phyloP scores from a whole-genome alignment of 257 asterid genomes.

The Solanum dulcamara region DNA sequence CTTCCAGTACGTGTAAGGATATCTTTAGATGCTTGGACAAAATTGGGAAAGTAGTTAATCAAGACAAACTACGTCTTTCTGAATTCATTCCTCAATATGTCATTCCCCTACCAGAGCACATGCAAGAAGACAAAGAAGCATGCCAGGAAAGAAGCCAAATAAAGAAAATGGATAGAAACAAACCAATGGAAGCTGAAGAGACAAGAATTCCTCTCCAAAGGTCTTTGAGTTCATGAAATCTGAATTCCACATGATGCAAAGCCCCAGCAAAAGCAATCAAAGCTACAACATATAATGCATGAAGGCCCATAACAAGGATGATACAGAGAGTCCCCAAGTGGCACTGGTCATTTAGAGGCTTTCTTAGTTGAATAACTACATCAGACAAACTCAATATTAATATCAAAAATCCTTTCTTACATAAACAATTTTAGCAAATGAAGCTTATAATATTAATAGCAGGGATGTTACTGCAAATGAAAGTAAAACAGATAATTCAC shows the following conservation, averaged over 20 bases:
- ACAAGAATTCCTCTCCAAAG: slow-evolving; percentile 81
- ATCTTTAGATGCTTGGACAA: neutral
- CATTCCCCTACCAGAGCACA: neutral
- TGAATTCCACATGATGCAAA: slow-evolving; percentile 62
- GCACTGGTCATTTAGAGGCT: slow-evolving; percentile 69
- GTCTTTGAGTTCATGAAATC: slow-evolving; percentile 79
- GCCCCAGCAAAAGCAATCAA: slow-evolving; percentile 66
- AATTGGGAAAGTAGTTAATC: neutral
- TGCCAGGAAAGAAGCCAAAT: neutral
- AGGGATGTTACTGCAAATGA: neutral
- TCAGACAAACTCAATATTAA: neutral
- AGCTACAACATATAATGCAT: slow-evolving; percentile 54
- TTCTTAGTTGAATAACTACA: slow-evolving; percentile 52
- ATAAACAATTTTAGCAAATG: neutral
- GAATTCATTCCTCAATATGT: neutral
- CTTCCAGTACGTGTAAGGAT: neutral
- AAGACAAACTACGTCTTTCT: neutral
- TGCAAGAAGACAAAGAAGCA: neutral
- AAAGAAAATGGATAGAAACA: neutral
- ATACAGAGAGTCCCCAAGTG: slow-evolving; percentile 66
- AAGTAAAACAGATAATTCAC: neutral
- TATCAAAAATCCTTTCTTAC: neutral
- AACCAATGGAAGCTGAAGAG: slow-evolving; percentile 58
- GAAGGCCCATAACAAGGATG: slow-evolving; percentile 52
- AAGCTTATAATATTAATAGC: neutral